Evolutionary conservation across 2,329 filamentous ascomycete species (phyloP), one percentile per base, ranked within the genome.

Genomic region (Fonsecaea erecta): DNA sequence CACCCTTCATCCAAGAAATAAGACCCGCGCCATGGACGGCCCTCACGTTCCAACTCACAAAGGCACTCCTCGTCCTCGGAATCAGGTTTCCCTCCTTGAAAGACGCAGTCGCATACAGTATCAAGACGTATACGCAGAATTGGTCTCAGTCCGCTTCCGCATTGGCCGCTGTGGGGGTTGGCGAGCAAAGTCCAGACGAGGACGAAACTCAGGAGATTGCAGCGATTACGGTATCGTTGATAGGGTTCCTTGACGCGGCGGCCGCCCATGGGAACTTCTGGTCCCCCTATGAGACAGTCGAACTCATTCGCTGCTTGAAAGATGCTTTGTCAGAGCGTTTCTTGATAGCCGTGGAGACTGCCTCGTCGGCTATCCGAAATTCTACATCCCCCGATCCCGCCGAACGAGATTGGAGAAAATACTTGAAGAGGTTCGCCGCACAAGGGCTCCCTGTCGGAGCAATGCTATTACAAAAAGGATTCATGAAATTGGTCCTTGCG

Each of bases 11-110:
- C 71, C 89, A 90, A 71, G 88, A 87, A 71, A 86, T 97, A 75
- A 89, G 93, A 66, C 92, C 92, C 1, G 96, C 92, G 2, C 94
- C 96, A 21, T 95, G 92, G 82, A 94, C 98, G 77, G 85, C 89
- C 1, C 82, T 98, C 34, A 89, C 91, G 2, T 89, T 88, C 72
- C 88, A 91, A 72, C 85, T 99, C 43, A 90, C 92, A 0, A 86
- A 86, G 4, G 93, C 93, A 4, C 81, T 98, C 6, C 84, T 99
- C n/a, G 86, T 89, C 0, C 81, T 99, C 24, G 94, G 92, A 1
- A 84, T 86, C 55, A 88, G 88, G 61, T 91, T 94, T 76, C 81
- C 85, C 30, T 83, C 85, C 16, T 81, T 98, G 26, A 87, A 90
- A 65, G 83, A 89, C 62, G 81, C 82, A 1, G 86, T 92, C 1